phyloP scores from a whole-genome alignment of 2,329 filamentous ascomycete genomes.

The Verruconis gallopava region DNA sequence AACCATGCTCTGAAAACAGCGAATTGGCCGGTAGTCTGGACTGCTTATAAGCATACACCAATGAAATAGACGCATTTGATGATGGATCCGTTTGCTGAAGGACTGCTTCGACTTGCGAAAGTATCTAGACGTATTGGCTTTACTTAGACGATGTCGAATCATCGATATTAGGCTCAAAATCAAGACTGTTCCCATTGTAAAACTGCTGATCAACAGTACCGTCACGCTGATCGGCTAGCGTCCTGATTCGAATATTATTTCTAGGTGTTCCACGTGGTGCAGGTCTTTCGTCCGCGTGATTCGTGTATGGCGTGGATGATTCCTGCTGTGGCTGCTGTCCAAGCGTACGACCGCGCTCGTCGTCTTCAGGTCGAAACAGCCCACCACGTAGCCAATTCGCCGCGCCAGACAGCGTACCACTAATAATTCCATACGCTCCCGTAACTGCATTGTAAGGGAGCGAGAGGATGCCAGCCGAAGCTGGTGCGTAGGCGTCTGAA shows the following conservation, averaged over 20 bases:
- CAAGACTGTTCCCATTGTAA: conserved; percentile 84
- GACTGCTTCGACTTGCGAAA: no score
- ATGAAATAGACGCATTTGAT: no score
- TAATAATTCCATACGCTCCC: conserved; percentile 20
- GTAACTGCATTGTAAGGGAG: conserved; percentile 19
- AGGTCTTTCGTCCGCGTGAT: conserved; percentile 12
- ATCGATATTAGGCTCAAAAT: conserved; percentile 23
- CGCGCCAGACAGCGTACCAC: conserved; percentile 18
- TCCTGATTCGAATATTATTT: conserved; percentile 28
- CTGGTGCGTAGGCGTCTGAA: conserved; percentile 43
- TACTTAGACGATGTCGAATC: conserved; percentile 1
- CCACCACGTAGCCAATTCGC: conserved; percentile 20
- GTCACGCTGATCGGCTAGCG: conserved; percentile 33
- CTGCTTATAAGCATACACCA: no score
- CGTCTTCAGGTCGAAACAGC: conserved; percentile 12
- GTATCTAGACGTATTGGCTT: no score
- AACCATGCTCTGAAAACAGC: no score
- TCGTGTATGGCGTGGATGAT: conserved; percentile 13
- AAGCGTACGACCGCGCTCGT: background rate
- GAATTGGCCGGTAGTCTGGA: no score
- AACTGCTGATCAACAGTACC: conserved; percentile 52
- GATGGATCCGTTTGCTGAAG: no score
- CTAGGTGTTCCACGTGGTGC: conserved; percentile 10
- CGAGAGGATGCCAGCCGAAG: conserved; percentile 10
- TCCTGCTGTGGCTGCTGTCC: background rate